phyloP scores from a whole-genome alignment of 768 basidiomycete species.

The Mycena maculata region DNA sequence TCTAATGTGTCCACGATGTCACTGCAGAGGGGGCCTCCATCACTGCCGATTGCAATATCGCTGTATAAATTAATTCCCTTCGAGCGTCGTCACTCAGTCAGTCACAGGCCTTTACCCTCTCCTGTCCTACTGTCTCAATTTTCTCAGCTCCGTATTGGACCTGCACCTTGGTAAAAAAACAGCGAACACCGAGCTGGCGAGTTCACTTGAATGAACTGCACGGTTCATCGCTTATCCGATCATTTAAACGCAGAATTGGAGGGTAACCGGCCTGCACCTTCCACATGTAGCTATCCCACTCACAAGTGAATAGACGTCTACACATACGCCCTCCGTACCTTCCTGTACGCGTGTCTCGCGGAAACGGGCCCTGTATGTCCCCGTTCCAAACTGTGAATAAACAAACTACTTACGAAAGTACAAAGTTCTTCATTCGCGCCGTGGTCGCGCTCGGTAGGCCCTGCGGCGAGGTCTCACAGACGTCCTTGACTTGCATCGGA shows the following conservation, averaged over 20 bases:
- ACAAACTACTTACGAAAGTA: neutral
- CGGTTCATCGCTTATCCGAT: too few species aligned
- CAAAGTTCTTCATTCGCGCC: neutral
- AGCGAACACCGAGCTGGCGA: too few species aligned
- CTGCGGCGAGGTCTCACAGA: too few species aligned
- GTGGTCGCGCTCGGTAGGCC: neutral
- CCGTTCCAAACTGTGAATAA: neutral
- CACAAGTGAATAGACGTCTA: too few species aligned
- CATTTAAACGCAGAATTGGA: too few species aligned
- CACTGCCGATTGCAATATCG: neutral
- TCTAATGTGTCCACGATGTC: too few species aligned
- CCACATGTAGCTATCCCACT: too few species aligned
- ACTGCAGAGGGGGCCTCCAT: neutral
- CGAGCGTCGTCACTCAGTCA: too few species aligned
- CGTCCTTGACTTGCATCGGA: too few species aligned
- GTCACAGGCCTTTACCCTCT: constrained; percentile 17
- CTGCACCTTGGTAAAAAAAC: neutral
- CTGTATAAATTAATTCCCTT: neutral
- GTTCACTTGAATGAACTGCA: too few species aligned
- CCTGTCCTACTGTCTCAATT: constrained; percentile 9
- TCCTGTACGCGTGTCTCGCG: neutral
- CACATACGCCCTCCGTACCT: too few species aligned
- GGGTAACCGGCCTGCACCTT: too few species aligned
- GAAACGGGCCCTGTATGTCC: neutral
- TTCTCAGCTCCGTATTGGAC: neutral